Base-by-base conservation (phyloP, 139 green algal species). In the Desmodesmus armatus region DNA sequence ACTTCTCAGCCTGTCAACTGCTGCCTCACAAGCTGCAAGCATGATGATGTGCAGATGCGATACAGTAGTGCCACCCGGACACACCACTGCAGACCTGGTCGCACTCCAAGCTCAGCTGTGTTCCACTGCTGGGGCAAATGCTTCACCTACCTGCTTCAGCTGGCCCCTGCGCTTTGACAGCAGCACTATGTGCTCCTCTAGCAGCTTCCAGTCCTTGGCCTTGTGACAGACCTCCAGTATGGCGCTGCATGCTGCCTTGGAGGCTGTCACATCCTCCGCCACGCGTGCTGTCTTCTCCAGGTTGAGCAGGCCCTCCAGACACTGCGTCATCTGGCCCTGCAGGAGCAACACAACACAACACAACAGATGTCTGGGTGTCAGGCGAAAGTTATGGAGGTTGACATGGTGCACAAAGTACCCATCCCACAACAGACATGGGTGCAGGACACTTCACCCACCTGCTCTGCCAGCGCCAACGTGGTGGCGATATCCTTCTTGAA, bases 121-220 rank as follows among this genome's bases (percentile, higher is more conserved):
- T n/a, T n/a, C n/a, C n/a, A n/a, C n/a, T n/a, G n/a, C n/a, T n/a
- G n/a, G n/a, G n/a, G n/a, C n/a, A n/a, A n/a, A n/a, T n/a, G n/a
- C n/a, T 69, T 35, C 6, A 69, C 74, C 4, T n/a, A 95, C 95
- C 91, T 98, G 95, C 89, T 99, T 99, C 6, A 99, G 88, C 92
- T 99, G 98, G 11, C 91, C 92, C 5, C 98, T 86, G n/a, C 97
- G 88, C 92, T 99, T 99, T 27, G 96, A 92, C n/a, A 99, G 90
- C 74, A 98, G 87, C 70, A 97, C 80, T 40, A 99, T 94, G 66
- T 98, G 91, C 87, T 99, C 98, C 85, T 98, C 96, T 23, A 99
- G 90, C 31, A 87, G 80, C 72, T 96, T 95, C 96, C 95, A 99
- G 60, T 98, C 91, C 9, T 87, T 83, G 7, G 93, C 93, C 29